A percentile compares a stretch with the other conserved stretches of the same genome.
phyloP scores from a whole-genome alignment of 140 eudicot species.

The Stevia rebaudiana region DNA sequence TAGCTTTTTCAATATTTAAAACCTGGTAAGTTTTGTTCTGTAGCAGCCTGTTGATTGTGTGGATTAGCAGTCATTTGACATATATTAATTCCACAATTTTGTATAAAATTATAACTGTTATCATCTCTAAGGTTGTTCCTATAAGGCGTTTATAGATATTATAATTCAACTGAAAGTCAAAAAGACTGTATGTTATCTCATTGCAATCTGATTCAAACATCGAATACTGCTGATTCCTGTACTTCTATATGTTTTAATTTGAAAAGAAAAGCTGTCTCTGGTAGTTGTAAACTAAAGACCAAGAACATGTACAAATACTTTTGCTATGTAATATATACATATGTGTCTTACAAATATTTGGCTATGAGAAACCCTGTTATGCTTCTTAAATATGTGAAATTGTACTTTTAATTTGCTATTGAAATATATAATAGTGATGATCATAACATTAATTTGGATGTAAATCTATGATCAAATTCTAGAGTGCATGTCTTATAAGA shows the following conservation, averaged over 20 bases:
- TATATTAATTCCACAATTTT: constrained; percentile 1
- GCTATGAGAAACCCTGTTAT: constrained; percentile 3
- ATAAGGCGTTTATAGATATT: no score
- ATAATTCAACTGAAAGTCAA: no score
- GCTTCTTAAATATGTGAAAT: neutral
- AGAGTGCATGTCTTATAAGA: constrained; percentile 94
- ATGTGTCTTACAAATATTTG: neutral
- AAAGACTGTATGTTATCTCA: neutral
- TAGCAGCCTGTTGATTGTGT: constrained; percentile 11
- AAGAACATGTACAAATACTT: neutral
- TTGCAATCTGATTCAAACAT: neutral
- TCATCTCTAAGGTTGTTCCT: no score
- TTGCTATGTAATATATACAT: neutral
- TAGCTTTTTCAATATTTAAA: neutral
- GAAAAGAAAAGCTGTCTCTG: neutral
- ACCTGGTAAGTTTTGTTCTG: neutral
- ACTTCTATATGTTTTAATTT: no score
- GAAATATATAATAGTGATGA: neutral
- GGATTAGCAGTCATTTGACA: neutral
- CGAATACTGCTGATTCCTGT: neutral
- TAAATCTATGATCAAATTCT: constrained; percentile 24
- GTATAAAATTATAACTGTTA: neutral
- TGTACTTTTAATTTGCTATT: constrained; percentile 12
- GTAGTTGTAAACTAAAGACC: neutral
- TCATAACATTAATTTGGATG: constrained; percentile 10